These are phyloP conservation scores for Chytriomyces hyalinus DNA, from an alignment of 192 early-diverging fungal species.

Conservation along the genomic window DNA sequence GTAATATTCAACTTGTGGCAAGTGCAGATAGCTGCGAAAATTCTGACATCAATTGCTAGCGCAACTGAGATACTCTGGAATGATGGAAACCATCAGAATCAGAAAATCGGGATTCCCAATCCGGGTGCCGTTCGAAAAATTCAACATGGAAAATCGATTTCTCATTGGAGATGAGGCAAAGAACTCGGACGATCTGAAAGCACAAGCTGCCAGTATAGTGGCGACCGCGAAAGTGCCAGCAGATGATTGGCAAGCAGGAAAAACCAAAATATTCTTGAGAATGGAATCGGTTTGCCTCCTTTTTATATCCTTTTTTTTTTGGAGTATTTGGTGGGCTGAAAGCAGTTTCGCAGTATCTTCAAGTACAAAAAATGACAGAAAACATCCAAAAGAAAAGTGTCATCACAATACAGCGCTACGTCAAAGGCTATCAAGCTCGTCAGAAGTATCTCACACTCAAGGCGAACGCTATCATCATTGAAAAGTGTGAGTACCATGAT, in stretches of 20 bases:
- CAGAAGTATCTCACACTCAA: constrained; percentile 47
- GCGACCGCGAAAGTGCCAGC: constrained; percentile 26
- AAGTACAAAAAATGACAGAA: constrained; percentile 40
- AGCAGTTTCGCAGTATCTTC: constrained; percentile 23
- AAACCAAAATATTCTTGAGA: constrained; percentile 59
- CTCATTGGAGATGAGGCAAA: background rate
- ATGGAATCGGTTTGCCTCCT: constrained; percentile 41
- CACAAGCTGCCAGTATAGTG: constrained; percentile 37
- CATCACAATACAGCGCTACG: constrained; percentile 48
- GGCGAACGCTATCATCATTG: constrained; percentile 39
- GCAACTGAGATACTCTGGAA: constrained; percentile 62
- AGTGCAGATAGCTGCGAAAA: constrained; percentile 21
- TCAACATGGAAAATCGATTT: constrained; percentile 47
- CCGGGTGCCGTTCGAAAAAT: constrained; percentile 52
- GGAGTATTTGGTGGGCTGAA: background rate
- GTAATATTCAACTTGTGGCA: background rate
- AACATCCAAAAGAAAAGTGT: constrained; percentile 50
- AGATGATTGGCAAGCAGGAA: constrained; percentile 53
- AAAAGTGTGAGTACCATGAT: constrained; percentile 40
- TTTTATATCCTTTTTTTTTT: constrained; percentile 1
- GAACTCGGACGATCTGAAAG: constrained; percentile 29
- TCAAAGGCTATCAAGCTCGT: constrained; percentile 49
- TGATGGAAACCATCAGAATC: constrained; percentile 65
- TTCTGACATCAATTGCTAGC: constrained; percentile 28
- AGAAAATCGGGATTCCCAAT: constrained; percentile 61